A percentile compares a stretch with the other conserved stretches of the same genome.
Evolutionary conservation across 192 early-diverging fungal species (phyloP).

Genomic region (Pilaira anomala): DNA sequence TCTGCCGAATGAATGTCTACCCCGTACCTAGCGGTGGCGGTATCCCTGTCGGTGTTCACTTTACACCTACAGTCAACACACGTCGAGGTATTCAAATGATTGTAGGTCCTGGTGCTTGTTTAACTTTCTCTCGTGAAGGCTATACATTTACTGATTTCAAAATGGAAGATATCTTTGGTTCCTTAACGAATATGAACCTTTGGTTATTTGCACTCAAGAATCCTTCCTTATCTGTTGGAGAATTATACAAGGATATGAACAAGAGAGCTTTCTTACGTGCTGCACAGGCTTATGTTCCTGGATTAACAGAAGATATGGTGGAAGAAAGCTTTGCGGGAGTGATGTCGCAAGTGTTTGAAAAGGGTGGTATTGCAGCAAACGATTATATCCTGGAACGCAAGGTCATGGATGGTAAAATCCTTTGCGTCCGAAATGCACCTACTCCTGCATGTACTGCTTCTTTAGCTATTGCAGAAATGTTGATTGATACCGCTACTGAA

Average conservation of each 20-base stretch:
- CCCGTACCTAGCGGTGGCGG: constrained; percentile 36
- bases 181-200: constrained; percentile 24
- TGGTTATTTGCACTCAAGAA: constrained; percentile 37
- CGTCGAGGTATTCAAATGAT: constrained; percentile 35
- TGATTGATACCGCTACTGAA: constrained; percentile 30
- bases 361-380: constrained; percentile 32
- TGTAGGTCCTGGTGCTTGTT: constrained; percentile 34
- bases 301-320: constrained; percentile 34
- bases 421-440: constrained; percentile 38
- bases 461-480: constrained; percentile 34
- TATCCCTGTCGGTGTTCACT: constrained; percentile 36
- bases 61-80: constrained; percentile 32
- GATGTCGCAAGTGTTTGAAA: constrained; percentile 35
- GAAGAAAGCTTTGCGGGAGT: constrained; percentile 38
- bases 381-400: constrained; percentile 38
- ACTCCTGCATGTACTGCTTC: constrained; percentile 37
- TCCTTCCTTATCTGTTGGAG: constrained; percentile 25
- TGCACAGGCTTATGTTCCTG: constrained; percentile 30
- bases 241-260: constrained; percentile 37
- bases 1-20: constrained; percentile 35
- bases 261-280: constrained; percentile 30
- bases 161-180: constrained; percentile 19
- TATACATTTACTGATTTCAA: constrained; percentile 28
- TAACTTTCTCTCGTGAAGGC: constrained; percentile 38
- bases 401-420: constrained; percentile 28